These are phyloP conservation scores for Melastoma candidum DNA, from an alignment of 441 rosid species.

Conservation along the genomic window DNA sequence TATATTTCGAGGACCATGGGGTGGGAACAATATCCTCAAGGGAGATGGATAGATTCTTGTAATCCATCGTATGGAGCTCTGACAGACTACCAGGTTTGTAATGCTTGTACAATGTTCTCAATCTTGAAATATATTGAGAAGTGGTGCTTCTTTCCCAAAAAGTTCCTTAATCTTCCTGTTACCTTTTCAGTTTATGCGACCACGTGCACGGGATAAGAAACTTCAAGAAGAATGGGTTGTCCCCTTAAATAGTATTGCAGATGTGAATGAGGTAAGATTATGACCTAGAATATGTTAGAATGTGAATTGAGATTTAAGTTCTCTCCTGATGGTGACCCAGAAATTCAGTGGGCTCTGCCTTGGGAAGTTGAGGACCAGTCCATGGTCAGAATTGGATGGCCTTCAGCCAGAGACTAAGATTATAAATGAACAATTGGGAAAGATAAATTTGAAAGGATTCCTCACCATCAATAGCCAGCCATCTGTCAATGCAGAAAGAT, in stretches of 20 bases:
- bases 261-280: slow-evolving; percentile 58
- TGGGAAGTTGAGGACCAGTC: slow-evolving; percentile 76
- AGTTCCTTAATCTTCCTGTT: neutral
- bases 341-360: slow-evolving; percentile 72
- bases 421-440: slow-evolving; percentile 72
- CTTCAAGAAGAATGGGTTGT: slow-evolving; percentile 80
- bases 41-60: slow-evolving; percentile 86
- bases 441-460: slow-evolving; percentile 78
- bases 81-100: slow-evolving; percentile 72
- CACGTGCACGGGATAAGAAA: slow-evolving; percentile 83
- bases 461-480: slow-evolving; percentile 98
- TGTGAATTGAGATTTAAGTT: too few species aligned
- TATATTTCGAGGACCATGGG: slow-evolving; percentile 77
- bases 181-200: slow-evolving; percentile 63
- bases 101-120: neutral
- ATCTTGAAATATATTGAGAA: neutral
- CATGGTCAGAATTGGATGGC: slow-evolving; percentile 94
- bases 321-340: slow-evolving; percentile 25
- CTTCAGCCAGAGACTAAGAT: slow-evolving; percentile 90
- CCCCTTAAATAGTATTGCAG: slow-evolving; percentile 58
- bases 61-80: slow-evolving; percentile 87
- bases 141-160: slow-evolving; percentile 5
- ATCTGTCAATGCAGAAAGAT: slow-evolving; percentile 71
- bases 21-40: slow-evolving; percentile 90
- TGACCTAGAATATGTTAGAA: slow-evolving; percentile 1